Evolutionary conservation across 805 yeast species (phyloP).

Genomic region (Tetrapisispora nanseiensis): DNA sequence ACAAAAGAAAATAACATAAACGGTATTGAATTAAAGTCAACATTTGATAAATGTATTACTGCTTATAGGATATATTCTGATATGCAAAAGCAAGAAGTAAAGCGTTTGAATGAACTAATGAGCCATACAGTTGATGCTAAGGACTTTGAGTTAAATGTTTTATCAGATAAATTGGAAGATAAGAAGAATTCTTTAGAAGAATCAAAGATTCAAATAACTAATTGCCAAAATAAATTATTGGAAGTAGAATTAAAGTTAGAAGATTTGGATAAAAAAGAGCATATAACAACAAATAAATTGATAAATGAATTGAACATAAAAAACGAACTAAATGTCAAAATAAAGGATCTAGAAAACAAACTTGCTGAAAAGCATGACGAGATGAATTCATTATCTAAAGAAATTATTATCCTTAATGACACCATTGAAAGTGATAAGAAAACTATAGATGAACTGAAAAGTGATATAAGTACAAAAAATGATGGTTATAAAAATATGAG

Average conservation of each 20-base stretch:
- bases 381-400: background rate
- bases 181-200: background rate
- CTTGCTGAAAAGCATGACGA: background rate
- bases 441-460: background rate
- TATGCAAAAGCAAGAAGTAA: background rate
- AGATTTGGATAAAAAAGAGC: background rate
- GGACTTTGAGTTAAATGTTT: background rate
- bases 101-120: background rate
- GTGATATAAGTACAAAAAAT: background rate
- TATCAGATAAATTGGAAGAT: background rate
- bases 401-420: background rate
- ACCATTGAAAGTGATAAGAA: background rate
- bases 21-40: background rate
- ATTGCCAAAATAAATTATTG: background rate
- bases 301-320: background rate
- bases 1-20: background rate
- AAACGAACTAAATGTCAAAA: conserved; percentile 1
- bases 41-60: background rate
- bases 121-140: background rate
- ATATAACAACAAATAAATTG: background rate
- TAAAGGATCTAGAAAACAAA: background rate
- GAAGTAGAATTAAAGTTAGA: conserved; percentile 1
- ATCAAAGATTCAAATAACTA: background rate
- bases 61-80: too few relatives aligned
- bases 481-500: background rate